Evolutionary conservation across 2,329 filamentous ascomycete species (phyloP).

Genomic region (Fusarium chaquense): DNA sequence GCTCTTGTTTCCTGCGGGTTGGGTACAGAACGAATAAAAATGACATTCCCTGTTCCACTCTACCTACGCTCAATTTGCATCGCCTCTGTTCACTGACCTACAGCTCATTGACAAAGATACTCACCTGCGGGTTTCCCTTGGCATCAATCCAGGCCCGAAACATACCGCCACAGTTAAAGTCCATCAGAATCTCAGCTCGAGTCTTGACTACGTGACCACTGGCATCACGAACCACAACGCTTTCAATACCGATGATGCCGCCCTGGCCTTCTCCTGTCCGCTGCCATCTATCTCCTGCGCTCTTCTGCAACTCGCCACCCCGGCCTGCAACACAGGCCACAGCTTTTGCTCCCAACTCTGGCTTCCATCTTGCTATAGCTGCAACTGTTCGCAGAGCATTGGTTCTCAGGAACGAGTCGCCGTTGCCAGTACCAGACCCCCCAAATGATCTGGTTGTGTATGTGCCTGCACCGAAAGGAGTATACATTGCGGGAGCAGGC

Average conservation of each 20-base stretch:
- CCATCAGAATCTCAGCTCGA: constrained; percentile 71
- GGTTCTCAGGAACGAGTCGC: constrained; percentile 84
- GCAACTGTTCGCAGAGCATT: constrained; percentile 78
- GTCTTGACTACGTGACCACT: constrained; percentile 58
- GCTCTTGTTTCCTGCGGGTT: constrained; percentile 29
- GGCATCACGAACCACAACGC: constrained; percentile 60
- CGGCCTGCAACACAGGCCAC: constrained; percentile 75
- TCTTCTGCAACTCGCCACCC: constrained; percentile 78
- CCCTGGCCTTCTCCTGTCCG: constrained; percentile 83
- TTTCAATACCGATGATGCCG: constrained; percentile 86
- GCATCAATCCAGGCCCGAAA: constrained; percentile 82
- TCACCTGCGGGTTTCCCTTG: constrained; percentile 66
- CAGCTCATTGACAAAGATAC: constrained; percentile 53
- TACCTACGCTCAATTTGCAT: not conserved
- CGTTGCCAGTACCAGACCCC: constrained; percentile 86
- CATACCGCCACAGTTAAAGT: constrained; percentile 91
- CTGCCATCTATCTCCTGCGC: constrained; percentile 79
- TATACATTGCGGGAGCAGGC: constrained; percentile 60
- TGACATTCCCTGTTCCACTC: constrained; percentile 41
- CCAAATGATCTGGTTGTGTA: constrained; percentile 60
- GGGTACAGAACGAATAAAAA: constrained; percentile 45
- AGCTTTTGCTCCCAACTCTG: constrained; percentile 65
- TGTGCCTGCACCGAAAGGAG: constrained; percentile 43
- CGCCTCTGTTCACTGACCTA: constrained; percentile 11
- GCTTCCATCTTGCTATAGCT: constrained; percentile 76